phyloP scores from a whole-genome alignment of 2,329 filamentous ascomycete species.

The Blumeria hordei region DNA sequence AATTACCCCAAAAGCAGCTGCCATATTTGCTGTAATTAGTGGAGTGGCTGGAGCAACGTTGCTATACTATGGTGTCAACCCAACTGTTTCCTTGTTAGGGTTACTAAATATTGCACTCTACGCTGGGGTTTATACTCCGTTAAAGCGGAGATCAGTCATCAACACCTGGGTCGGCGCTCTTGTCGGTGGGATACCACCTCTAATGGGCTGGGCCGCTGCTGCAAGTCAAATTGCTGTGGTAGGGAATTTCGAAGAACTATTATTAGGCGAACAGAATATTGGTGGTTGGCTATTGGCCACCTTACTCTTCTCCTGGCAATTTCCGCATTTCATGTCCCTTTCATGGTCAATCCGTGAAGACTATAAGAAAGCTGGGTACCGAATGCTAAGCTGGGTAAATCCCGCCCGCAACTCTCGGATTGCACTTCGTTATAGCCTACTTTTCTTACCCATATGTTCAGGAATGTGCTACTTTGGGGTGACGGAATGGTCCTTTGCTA shows the following conservation, averaged over 20 bases:
- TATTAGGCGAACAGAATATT: conserved; percentile 41
- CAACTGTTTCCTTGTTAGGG: conserved; percentile 71
- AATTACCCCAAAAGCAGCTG: conserved; percentile 43
- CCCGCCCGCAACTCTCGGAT: conserved; percentile 68
- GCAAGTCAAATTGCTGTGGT: conserved; percentile 65
- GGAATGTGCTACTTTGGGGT: conserved; percentile 57
- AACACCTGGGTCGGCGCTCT: conserved; percentile 94
- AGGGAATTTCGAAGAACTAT: conserved; percentile 43
- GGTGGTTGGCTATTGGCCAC: conserved; percentile 79
- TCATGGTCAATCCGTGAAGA: conserved; percentile 76
- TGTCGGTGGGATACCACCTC: conserved; percentile 75
- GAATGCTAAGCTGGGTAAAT: conserved; percentile 69
- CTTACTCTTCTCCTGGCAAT: conserved; percentile 86
- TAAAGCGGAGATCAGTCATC: conserved; percentile 64
- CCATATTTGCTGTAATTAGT: conserved; percentile 54
- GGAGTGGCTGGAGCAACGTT: conserved; percentile 44
- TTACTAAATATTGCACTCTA: conserved; percentile 72
- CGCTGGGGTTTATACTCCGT: conserved; percentile 73
- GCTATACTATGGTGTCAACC: conserved; percentile 78
- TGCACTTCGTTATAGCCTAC: conserved; percentile 61
- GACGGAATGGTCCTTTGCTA: conserved; percentile 66
- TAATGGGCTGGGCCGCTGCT: conserved; percentile 96
- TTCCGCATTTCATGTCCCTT: conserved; percentile 91
- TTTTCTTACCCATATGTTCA: conserved; percentile 69
- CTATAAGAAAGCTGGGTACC: conserved; percentile 47